A percentile compares a stretch with the other conserved stretches of the same genome.
Evolutionary conservation across 345 rosid species (phyloP).

Genomic region (Moricandia moricandioides): DNA sequence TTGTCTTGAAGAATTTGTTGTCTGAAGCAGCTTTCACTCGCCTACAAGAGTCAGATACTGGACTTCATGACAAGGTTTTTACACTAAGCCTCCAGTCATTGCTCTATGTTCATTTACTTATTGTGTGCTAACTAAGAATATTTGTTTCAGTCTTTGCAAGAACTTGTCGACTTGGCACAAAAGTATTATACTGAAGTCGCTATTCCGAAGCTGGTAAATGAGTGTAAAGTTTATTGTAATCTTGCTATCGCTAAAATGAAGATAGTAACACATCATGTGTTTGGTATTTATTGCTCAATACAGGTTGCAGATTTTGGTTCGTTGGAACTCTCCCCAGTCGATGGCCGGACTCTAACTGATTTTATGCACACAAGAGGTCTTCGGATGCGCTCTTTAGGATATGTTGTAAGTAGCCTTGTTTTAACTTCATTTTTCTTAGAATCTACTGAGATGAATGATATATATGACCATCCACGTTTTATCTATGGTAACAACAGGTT

Average conservation of each 20-base stretch:
- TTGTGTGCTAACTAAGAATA: conserved; percentile 30
- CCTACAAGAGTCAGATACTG: conserved; percentile 81
- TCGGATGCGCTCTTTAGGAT: conserved; percentile 90
- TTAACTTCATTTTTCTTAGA: background rate
- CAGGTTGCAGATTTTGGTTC: conserved; percentile 99
- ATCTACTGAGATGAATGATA: conserved; percentile 15
- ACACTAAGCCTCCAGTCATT: conserved; percentile 8
- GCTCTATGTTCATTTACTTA: conserved; percentile 18
- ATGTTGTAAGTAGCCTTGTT: conserved; percentile 62
- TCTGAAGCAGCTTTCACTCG: conserved; percentile 79
- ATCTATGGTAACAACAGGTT: conserved; percentile 54
- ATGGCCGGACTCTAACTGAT: conserved; percentile 97
- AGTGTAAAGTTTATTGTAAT: conserved; percentile 7
- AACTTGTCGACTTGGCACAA: conserved; percentile 75
- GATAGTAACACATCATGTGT: conserved; percentile 18
- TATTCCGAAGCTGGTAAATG: conserved; percentile 89
- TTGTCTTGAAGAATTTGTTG: conserved; percentile 54
- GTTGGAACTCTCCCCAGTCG: conserved; percentile 96
- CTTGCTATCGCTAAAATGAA: conserved; percentile 12
- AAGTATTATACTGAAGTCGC: conserved; percentile 85
- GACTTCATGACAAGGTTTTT: conserved; percentile 84
- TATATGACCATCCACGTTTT: conserved; percentile 8
- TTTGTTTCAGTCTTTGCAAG: conserved; percentile 67
- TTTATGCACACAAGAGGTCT: conserved; percentile 99
- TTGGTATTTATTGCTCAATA: conserved; percentile 24